These are phyloP conservation scores for Tagetes erecta DNA, from an alignment of 129 eudicot species.

Conservation along the genomic window DNA sequence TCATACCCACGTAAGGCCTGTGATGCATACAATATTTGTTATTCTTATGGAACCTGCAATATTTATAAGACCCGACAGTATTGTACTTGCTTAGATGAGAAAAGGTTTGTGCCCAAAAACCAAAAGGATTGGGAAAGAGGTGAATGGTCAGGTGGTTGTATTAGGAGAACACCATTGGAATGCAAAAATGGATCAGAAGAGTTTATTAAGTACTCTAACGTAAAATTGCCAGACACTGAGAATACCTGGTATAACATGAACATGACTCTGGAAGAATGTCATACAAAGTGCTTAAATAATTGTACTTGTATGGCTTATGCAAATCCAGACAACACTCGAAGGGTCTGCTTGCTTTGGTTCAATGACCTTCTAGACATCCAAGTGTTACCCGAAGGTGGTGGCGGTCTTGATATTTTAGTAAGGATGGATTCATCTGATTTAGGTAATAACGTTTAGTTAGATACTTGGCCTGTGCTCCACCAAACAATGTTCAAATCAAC, in stretches of 20 bases:
- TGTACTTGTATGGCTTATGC: conserved; percentile 1
- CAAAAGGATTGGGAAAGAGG: neutral
- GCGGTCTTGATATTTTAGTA: neutral
- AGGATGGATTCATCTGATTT: neutral
- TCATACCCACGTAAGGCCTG: neutral
- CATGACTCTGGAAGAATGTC: conserved; percentile 2
- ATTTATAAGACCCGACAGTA: neutral
- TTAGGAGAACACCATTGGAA: conserved; percentile 1
- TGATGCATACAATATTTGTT: neutral
- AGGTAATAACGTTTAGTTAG: neutral
- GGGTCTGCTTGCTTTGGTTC: neutral
- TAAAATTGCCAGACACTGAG: neutral
- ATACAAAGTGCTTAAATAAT: neutral
- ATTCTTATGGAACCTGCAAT: neutral
- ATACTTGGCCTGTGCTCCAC: neutral
- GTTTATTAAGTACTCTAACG: neutral
- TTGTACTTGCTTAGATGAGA: conserved; percentile 1
- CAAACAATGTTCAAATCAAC: too few species aligned
- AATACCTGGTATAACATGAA: neutral
- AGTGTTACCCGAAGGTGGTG: neutral
- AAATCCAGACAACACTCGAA: neutral
- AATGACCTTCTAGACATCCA: conserved; percentile 2
- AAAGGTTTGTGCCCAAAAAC: neutral
- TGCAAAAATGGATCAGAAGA: neutral
- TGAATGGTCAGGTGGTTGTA: neutral